Evolutionary conservation across 2,329 filamentous ascomycete species (phyloP).

Genomic region (Beauveria brongniartii): DNA sequence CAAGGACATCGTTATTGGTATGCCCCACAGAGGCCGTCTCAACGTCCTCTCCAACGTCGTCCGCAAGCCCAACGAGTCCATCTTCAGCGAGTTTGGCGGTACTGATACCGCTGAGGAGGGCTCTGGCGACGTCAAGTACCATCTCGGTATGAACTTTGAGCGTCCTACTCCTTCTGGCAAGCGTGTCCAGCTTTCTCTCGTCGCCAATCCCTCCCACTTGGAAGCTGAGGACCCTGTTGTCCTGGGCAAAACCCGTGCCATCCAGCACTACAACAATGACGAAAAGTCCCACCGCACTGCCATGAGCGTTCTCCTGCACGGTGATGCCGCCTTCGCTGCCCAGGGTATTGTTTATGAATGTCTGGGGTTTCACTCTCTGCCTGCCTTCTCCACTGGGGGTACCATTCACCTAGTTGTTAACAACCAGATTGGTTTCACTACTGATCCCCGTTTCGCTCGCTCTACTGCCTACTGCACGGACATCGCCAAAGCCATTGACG

Average conservation of each 20-base stretch:
- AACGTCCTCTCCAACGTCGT: conserved; percentile 98
- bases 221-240: conserved; percentile 98
- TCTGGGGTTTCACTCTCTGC: conserved; percentile 92
- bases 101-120: conserved; percentile 82
- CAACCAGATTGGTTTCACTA: conserved; percentile 99
- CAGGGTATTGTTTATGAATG: conserved; percentile 98
- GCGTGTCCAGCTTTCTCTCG: conserved; percentile 96
- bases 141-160: conserved; percentile 99
- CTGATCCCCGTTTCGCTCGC: conserved; percentile 91
- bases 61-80: conserved; percentile 97
- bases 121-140: conserved; percentile 98
- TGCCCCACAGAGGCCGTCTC: conserved; percentile 97
- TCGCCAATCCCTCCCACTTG: conserved; percentile 96
- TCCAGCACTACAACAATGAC: conserved; percentile 98
- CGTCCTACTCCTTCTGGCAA: conserved; percentile 96
- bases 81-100: conserved; percentile 96
- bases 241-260: conserved; percentile 92
- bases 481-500: conserved; percentile 97
- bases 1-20: conserved; percentile 98
- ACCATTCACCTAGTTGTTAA: conserved; percentile 97
- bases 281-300: conserved; percentile 81
- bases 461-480: conserved; percentile 99
- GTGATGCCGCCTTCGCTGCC: conserved; percentile 92
- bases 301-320: conserved; percentile 93
- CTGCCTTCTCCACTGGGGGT: conserved; percentile 92